Conservation (phyloP, 306 rosid species). For the Corylus americana region DNA sequence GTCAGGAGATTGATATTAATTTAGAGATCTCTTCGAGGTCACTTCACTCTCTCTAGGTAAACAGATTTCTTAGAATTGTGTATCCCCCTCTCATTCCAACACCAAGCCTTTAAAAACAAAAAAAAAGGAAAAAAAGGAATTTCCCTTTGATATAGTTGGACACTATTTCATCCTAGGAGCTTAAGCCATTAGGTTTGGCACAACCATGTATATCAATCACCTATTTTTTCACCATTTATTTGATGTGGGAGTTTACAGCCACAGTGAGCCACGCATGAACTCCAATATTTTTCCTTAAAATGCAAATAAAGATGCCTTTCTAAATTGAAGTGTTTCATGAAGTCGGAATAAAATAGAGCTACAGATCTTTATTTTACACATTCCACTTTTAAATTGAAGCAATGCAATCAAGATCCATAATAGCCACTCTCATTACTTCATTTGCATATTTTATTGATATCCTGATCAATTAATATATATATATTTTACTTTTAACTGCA, state of each 20-base stretch:
- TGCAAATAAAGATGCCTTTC: neutral
- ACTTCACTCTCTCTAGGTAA: neutral
- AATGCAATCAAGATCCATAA: neutral
- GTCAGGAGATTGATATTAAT: neutral
- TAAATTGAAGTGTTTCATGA: neutral
- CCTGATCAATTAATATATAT: too few relatives aligned
- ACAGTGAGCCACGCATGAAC: neutral
- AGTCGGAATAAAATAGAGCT: too few relatives aligned
- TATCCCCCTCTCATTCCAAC: neutral
- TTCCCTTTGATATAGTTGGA: neutral
- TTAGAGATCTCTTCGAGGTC: neutral
- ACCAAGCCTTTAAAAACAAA: neutral
- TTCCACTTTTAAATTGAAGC: neutral
- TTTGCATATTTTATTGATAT: too few relatives aligned
- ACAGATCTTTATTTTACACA: too few relatives aligned
- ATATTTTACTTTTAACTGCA: too few relatives aligned
- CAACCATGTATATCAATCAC: neutral
- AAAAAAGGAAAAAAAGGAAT: neutral
- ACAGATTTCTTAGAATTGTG: neutral
- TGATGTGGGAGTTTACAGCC: neutral
- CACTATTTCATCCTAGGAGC: neutral
- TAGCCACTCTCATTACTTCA: neutral
- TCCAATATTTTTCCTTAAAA: neutral
- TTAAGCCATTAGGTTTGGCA: neutral
- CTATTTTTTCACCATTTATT: neutral